Evolutionary conservation across 2,329 filamentous ascomycete genomes (phyloP), one percentile per base, ranked within the genome.

Genomic region (Thelonectria blattea): DNA sequence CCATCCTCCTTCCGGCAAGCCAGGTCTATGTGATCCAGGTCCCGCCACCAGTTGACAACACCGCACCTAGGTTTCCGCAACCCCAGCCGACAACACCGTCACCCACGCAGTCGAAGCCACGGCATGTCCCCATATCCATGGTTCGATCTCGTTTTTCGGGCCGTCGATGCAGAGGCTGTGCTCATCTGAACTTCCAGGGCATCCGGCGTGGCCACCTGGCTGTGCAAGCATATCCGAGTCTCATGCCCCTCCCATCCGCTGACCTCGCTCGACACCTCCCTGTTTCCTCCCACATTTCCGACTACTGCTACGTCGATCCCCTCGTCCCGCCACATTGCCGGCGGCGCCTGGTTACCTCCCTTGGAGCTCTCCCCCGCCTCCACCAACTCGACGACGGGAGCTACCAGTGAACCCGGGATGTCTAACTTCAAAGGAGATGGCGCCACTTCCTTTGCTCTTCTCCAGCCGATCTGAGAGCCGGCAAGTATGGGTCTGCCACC

Each of bases 161-260:
- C 67, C 67, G 67, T 55, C 52, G 42, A 56, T 59, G 56, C 65
- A 56, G 58, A 64, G 57, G 56, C 65, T 53, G 56, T 62, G 57
- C 61, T 58, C 57, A 52, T 61, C 64, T 48, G 49, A 39, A 47
- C 60, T 65, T 60, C 57, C 50, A 53, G 53, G 53, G 48, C 41
- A 61, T 39, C 42, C 49, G 30, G 52, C 37, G 20, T 22, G 39
- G 42, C 24, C 42, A 20, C n/a, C n/a, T 17, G 32, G 17, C 32
- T 11, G 41, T 24, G 18, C 53, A 34, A 34, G 30, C 45, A 56
- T 51, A 10, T 18, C 32, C 48, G 15, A 43, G 42, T 41, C 49
- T 18, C 42, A 20, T 18, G 22, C 49, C 55, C 55, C 48, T 51
- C 49, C 27, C 30, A 34, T 52, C 50, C 55, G 17, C 50, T 54